phyloP scores from a whole-genome alignment of 2,329 filamentous ascomycete genomes.

The Alternaria dauci region DNA sequence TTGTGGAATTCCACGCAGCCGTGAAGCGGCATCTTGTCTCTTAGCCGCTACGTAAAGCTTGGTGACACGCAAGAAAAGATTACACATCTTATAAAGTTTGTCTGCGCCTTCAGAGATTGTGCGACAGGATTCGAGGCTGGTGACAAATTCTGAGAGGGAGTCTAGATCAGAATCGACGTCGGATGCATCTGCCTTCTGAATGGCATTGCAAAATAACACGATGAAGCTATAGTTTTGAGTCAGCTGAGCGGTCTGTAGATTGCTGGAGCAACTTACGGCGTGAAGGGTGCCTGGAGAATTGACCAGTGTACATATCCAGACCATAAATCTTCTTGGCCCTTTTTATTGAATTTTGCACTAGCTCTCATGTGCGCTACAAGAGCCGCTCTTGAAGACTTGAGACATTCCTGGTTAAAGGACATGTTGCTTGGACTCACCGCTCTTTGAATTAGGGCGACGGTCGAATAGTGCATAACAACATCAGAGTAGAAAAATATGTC shows the following conservation, averaged over 20 bases:
- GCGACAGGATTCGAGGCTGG: constrained; percentile 62
- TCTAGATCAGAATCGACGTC: constrained; percentile 66
- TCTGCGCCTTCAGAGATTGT: constrained; percentile 66
- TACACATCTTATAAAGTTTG: constrained; percentile 69
- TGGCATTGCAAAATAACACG: constrained; percentile 58
- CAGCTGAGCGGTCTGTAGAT: background rate
- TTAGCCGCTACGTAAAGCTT: constrained; percentile 70
- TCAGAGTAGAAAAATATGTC: constrained; percentile 46
- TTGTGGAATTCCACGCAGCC: constrained; percentile 9
- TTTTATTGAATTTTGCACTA: constrained; percentile 41
- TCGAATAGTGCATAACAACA: constrained; percentile 46
- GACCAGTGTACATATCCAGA: constrained; percentile 47
- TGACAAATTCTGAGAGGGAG: constrained; percentile 65
- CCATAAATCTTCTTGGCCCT: constrained; percentile 46
- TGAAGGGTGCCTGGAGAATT: constrained; percentile 54
- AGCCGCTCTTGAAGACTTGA: constrained; percentile 44
- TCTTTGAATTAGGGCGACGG: constrained; percentile 43
- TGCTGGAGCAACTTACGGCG: constrained; percentile 43
- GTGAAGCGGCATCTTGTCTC: constrained; percentile 48
- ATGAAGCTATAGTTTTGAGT: constrained; percentile 48
- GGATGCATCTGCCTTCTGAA: constrained; percentile 60
- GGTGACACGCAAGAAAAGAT: constrained; percentile 69
- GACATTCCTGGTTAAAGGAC: constrained; percentile 42
- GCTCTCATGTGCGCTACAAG: constrained; percentile 42
- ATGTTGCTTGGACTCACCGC: constrained; percentile 43